These are phyloP conservation scores for Xerocomus amazonicus DNA, from an alignment of 1,284 basidiomycete species.

Conservation along the genomic window DNA sequence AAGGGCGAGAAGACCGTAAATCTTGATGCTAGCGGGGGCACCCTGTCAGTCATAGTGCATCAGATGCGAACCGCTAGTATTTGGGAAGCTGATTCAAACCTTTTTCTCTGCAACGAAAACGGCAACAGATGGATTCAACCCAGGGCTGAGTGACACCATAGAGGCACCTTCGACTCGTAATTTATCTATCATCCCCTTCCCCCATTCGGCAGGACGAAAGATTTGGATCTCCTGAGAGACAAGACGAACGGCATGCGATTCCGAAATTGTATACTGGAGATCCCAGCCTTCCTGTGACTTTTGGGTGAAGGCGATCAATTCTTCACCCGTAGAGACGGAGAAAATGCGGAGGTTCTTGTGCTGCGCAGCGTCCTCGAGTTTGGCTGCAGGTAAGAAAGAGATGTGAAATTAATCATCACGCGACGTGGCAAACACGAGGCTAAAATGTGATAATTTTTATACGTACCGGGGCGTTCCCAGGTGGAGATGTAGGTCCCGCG, in stretches of 20 bases:
- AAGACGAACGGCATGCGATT: slow-evolving; percentile 84
- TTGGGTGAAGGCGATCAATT: slow-evolving; percentile 79
- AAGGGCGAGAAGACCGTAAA: slow-evolving; percentile 75
- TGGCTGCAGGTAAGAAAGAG: slow-evolving; percentile 39
- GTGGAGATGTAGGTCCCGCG: slow-evolving; percentile 90
- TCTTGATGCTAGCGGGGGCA: slow-evolving; percentile 85
- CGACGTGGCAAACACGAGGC: slow-evolving; percentile 19
- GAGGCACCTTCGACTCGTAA: slow-evolving; percentile 80
- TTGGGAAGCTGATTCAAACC: slow-evolving; percentile 34
- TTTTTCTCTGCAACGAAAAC: slow-evolving; percentile 95
- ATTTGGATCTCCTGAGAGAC: slow-evolving; percentile 87
- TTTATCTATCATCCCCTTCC: slow-evolving; percentile 76
- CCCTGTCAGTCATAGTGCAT: slow-evolving; percentile 46
- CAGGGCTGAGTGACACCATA: slow-evolving; percentile 74
- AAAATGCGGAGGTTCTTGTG: slow-evolving; percentile 90
- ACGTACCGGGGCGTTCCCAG: slow-evolving; percentile 82
- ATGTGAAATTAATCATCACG: slow-evolving; percentile 9
- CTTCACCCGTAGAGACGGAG: slow-evolving; percentile 76
- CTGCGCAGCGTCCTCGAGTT: slow-evolving; percentile 77
- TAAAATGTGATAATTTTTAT: slow-evolving; percentile 1
- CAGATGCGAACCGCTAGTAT: background rate
- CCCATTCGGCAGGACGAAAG: slow-evolving; percentile 78
- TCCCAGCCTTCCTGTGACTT: slow-evolving; percentile 85
- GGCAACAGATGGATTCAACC: slow-evolving; percentile 80
- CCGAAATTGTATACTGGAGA: slow-evolving; percentile 89